These are phyloP conservation scores for Colletotrichum orbiculare DNA, from an alignment of 2,329 filamentous ascomycete species.

Conservation along the genomic window DNA sequence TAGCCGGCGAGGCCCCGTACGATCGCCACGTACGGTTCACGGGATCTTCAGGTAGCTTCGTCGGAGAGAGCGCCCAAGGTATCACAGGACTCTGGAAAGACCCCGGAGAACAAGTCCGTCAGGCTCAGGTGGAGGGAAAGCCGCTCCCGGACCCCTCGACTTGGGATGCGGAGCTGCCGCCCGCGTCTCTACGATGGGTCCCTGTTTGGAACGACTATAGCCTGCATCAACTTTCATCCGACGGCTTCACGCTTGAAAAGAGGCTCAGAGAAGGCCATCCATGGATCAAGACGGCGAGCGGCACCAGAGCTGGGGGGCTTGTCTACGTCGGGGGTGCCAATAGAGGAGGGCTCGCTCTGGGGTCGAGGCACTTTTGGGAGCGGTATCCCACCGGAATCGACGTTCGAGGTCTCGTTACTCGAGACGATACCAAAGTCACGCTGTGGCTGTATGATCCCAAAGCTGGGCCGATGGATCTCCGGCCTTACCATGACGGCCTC, in stretches of 20 bases:
- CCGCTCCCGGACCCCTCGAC: conserved; percentile 54
- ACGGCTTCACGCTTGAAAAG: conserved; percentile 70
- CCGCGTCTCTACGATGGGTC: conserved; percentile 63
- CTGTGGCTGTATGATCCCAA: too few relatives aligned
- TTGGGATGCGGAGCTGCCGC: conserved; percentile 56
- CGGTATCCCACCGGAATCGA: too few relatives aligned
- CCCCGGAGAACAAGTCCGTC: conserved; percentile 59
- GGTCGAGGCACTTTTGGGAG: conserved; percentile 37
- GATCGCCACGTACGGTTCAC: conserved; percentile 70
- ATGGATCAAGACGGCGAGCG: conserved; percentile 68
- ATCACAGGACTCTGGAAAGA: conserved; percentile 69
- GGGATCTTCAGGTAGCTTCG: conserved; percentile 63
- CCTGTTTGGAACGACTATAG: conserved; percentile 68
- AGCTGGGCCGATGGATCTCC: too few relatives aligned
- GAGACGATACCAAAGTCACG: too few relatives aligned
- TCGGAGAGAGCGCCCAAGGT: conserved; percentile 69
- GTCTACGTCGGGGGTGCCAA: conserved; percentile 69
- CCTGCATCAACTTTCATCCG: conserved; percentile 66
- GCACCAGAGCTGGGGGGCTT: conserved; percentile 64
- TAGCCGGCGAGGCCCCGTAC: conserved; percentile 62
- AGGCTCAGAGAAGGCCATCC: conserved; percentile 65
- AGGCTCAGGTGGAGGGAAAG: conserved; percentile 61
- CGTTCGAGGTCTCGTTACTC: too few relatives aligned
- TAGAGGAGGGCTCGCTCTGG: conserved; percentile 67
- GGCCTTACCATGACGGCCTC: too few relatives aligned